Evolutionary conservation across 2,329 filamentous ascomycete genomes (phyloP), one percentile per base, ranked within the genome.

Genomic region (Xylaria multiplex): DNA sequence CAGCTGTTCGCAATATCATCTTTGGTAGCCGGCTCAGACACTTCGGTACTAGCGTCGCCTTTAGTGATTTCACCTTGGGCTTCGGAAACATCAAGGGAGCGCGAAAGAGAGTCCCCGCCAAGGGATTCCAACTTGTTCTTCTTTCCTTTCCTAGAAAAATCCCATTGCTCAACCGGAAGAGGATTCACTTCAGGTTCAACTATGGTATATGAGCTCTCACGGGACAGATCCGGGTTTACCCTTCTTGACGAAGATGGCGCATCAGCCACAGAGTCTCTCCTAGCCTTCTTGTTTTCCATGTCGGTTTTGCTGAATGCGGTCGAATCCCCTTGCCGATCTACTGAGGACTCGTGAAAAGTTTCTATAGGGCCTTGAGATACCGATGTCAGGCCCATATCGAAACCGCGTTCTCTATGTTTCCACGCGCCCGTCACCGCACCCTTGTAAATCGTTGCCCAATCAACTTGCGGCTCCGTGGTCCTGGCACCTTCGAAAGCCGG

Each of bases 271-370:
- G 70, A 71, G 22, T 69, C 70, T 40, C 71, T 72, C 60, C 72
- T 77, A 14, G 59, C 65, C 68, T 74, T 84, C 75, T 74, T 82
- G 64, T 82, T 84, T 60, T 80, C 82, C 73, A 81, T 83, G 46
- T 78, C 83, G 61, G 81, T 82, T 73, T 81, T 84, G 48, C 77
- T 77, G 37, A 77, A 80, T 69, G 75, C 57, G 46, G 58, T 58
- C 68, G 66, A 67, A 40, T 72, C 69, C n/a, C 74, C 70, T 48
- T 71, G 67, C 6, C 43, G 64, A 22, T 56, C 55, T 48, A 53
- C 53, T 27, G 52, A 22, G 19, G 56, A 64, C 13, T 70, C 64
- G 16, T 68, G 61, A 53, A 66, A 64, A 9, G 67, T 42, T 40
- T 64, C 37, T 65, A 57, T 61, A 24, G 66, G 65, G 58, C 67